Evolutionary conservation across 1,284 basidiomycete species (phyloP), one percentile per base, ranked within the genome.

Genomic region (Entoloma clypeatum): DNA sequence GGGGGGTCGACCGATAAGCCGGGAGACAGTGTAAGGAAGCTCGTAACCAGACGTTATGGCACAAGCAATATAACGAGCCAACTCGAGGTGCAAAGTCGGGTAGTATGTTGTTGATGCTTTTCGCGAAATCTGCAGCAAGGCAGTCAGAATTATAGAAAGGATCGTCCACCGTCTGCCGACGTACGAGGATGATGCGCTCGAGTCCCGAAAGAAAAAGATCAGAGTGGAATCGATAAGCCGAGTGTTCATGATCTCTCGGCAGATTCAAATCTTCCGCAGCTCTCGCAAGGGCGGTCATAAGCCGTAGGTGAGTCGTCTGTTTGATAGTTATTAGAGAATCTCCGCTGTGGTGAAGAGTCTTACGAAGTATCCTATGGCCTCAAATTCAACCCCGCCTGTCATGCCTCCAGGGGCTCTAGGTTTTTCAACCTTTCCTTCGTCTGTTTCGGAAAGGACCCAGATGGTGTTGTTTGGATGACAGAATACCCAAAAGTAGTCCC

Each of bases 401-500:
- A 98, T 97, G 5, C 95, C 95, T 5, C 92, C 92, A 0, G 96
- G 95, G 3, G 96, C 95, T 25, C 90, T 79, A 3, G 95, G 96
- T 54, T 84, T 87, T 63, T 93, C 91, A 3, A 94, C 90, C 41
- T 79, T 78, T 2, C 69, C 77, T 58, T 91, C 84, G 55, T 97
- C 87, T 0, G 90, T 82, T 52, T 92, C 84, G 4, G 73, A 65
- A 18, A 94, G 67, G 11, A 82, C 71, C 93, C 93, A 97, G 32
- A 95, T 82, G 1, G 81, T 80, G 57, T 99, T 99, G 55, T 86
- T 86, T 2, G 87, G 85, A 60, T 99, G 96, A 59, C 95, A 98
- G 67, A 98, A 98, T 41, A 99, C 87, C 92, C 95, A 98, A 63
- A 98, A 98, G 66, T 96, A 98, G 61, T 99, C 95, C 13, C 92